Conservation (phyloP, 2,329 filamentous ascomycete genomes). For the Trichoderma semiorbis region DNA sequence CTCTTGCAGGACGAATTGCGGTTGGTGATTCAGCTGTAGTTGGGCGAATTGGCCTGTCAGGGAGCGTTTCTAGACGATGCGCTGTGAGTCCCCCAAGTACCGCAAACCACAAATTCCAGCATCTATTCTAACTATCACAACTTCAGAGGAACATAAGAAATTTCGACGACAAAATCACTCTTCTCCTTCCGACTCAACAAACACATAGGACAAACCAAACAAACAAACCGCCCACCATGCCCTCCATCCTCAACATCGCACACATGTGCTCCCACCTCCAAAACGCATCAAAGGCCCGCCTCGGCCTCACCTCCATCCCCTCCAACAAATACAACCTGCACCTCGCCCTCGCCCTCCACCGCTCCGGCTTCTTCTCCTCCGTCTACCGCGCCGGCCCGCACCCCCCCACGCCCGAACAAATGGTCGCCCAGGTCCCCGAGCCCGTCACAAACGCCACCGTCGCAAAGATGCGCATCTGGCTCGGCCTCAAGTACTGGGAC, state of each 20-base stretch:
- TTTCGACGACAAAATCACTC: too few species aligned
- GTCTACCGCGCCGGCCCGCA: conserved; percentile 68
- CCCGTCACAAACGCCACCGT: conserved; percentile 68
- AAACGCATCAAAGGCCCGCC: conserved; percentile 79
- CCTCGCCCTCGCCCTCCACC: conserved; percentile 73
- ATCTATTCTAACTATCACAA: background rate
- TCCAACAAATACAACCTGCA: conserved; percentile 77
- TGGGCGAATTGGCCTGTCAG: background rate
- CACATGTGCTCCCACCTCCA: conserved; percentile 88
- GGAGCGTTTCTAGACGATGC: background rate
- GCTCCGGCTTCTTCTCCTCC: conserved; percentile 75
- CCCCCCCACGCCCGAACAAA: conserved; percentile 46
- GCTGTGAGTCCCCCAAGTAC: background rate
- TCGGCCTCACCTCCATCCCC: conserved; percentile 79
- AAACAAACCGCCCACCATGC: conserved; percentile 29
- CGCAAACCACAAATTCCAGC: background rate
- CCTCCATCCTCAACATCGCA: conserved; percentile 64
- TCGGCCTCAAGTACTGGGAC: conserved; percentile 87
- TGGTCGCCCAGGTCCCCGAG: conserved; percentile 48
- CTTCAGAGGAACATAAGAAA: background rate
- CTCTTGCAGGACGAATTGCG: background rate
- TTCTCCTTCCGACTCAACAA: background rate
- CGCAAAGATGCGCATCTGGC: conserved; percentile 72
- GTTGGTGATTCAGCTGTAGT: background rate
- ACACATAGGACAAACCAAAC: background rate